phyloP scores from a whole-genome alignment of 1,284 basidiomycete genomes.

The Puccinia triticina region DNA sequence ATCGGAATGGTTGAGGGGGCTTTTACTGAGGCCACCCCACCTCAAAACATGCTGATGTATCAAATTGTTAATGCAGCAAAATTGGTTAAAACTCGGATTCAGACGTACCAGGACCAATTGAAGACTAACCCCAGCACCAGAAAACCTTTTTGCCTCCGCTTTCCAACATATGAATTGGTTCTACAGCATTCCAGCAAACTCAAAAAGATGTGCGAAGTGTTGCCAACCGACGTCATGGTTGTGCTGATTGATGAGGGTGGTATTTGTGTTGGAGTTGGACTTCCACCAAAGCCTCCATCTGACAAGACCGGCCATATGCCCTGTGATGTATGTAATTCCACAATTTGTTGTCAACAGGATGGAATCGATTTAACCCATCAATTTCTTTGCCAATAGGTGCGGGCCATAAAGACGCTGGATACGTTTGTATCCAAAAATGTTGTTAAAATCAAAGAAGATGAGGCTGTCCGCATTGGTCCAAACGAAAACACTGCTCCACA shows the following conservation, averaged over 20 bases:
- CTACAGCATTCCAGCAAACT: not conserved
- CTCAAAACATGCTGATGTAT: not conserved
- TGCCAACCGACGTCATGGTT: not conserved
- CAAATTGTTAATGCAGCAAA: not conserved
- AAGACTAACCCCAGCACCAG: not conserved
- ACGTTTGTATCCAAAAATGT: not conserved
- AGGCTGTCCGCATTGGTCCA: not conserved
- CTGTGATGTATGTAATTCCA: not conserved
- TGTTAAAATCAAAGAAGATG: not conserved
- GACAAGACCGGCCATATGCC: not conserved
- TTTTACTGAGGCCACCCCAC: not conserved
- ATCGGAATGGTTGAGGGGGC: not conserved
- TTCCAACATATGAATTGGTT: no score
- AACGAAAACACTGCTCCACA: not conserved
- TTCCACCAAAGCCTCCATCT: not conserved
- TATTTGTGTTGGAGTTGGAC: not conserved
- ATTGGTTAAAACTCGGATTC: not conserved
- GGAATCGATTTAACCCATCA: no score
- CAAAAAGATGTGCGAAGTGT: not conserved
- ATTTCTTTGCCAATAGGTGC: no score
- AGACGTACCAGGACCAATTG: not conserved
- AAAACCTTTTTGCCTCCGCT: conserved; percentile 3
- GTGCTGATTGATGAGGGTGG: not conserved
- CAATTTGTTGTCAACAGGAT: not conserved
- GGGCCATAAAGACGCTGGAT: not conserved